These are phyloP conservation scores for Trichoderma aggressivum DNA, from an alignment of 2,329 filamentous ascomycete species.

Conservation along the genomic window DNA sequence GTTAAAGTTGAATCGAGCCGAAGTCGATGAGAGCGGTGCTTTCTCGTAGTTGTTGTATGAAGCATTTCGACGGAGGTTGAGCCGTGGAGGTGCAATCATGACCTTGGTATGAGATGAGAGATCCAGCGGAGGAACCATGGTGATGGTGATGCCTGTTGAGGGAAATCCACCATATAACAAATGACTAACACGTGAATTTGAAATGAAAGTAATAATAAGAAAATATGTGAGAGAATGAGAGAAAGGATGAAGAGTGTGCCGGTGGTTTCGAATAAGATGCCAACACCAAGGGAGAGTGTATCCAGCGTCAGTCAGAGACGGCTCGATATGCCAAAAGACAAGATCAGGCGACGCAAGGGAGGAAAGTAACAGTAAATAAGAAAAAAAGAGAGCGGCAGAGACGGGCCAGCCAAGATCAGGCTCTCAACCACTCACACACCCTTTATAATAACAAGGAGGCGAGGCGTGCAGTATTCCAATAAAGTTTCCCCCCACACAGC, in stretches of 20 bases:
- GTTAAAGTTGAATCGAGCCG: constrained; percentile 62
- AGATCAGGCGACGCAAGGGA: neutral
- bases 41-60: constrained; percentile 55
- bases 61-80: constrained; percentile 57
- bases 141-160: constrained; percentile 32
- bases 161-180: neutral
- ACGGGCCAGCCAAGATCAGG: neutral
- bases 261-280: neutral
- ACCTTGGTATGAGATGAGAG: constrained; percentile 48
- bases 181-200: neutral
- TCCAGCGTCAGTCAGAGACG: neutral
- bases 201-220: neutral
- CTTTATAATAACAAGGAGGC: neutral
- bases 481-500: neutral
- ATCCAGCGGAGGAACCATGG: constrained; percentile 48
- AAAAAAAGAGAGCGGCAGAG: neutral
- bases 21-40: constrained; percentile 55
- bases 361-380: neutral
- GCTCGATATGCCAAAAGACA: neutral
- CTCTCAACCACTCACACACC: neutral
- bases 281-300: neutral
- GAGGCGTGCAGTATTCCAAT: neutral
- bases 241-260: neutral
- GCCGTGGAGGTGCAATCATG: constrained; percentile 51
- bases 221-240: neutral